A percentile compares a stretch with the other conserved stretches of the same genome.
These are phyloP conservation scores for Calonectria pteridis DNA, from an alignment of 2,329 filamentous ascomycete genomes.

Conservation along the genomic window DNA sequence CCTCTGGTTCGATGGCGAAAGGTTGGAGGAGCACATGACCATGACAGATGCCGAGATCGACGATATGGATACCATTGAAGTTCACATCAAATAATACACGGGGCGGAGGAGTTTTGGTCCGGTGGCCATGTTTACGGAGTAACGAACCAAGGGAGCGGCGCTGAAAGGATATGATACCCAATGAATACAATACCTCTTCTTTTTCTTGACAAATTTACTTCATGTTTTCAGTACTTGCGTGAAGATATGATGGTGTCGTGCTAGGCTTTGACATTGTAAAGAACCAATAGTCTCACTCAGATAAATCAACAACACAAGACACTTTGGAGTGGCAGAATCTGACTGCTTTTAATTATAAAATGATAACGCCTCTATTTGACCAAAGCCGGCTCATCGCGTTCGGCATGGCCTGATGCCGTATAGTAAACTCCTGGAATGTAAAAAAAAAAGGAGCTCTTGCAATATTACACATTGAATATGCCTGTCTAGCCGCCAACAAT, in stretches of 20 bases:
- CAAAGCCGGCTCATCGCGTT: constrained; percentile 2
- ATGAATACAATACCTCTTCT: constrained; percentile 26
- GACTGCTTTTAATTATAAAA: background rate
- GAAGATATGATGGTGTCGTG: background rate
- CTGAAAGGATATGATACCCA: constrained; percentile 45
- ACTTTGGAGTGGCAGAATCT: background rate
- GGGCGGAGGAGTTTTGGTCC: background rate
- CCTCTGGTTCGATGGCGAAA: constrained; percentile 82
- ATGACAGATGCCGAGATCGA: constrained; percentile 78
- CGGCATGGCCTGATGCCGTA: constrained; percentile 16
- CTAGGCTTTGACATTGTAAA: background rate
- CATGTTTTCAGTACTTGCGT: background rate
- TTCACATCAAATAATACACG: constrained; percentile 68
- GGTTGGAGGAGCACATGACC: constrained; percentile 69
- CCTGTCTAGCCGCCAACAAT: constrained; percentile 13
- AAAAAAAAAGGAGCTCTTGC: background rate
- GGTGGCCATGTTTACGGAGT: constrained; percentile 4
- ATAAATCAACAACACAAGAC: background rate
- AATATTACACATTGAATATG: constrained; percentile 26
- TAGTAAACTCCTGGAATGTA: background rate
- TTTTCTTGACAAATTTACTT: background rate
- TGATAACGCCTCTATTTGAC: constrained; percentile 18
- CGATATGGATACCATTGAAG: constrained; percentile 82
- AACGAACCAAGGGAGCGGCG: constrained; percentile 21
- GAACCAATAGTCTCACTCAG: background rate